Evolutionary conservation across 495 filamentous ascomycete genomes (phyloP).

Genomic region (Penicillium pancosmium): DNA sequence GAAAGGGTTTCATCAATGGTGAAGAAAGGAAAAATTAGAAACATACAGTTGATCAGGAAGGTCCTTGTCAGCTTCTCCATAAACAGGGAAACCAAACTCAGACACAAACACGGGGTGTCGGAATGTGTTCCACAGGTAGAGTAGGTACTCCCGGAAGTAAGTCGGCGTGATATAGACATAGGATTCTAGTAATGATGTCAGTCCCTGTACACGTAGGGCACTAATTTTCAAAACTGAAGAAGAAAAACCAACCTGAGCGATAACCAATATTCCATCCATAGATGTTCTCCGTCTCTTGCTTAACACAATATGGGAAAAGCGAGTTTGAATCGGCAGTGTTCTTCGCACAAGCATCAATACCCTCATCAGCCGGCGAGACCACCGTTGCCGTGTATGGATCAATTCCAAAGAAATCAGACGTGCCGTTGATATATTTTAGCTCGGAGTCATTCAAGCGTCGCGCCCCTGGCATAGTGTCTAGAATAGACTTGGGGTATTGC

Average conservation of each 20-base stretch:
- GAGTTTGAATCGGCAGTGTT: conserved; percentile 29
- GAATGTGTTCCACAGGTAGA: conserved; percentile 49
- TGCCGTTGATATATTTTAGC: conserved; percentile 34
- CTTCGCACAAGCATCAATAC: conserved; percentile 38
- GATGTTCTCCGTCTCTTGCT: conserved; percentile 33
- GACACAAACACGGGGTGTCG: conserved; percentile 36
- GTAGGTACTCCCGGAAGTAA: conserved; percentile 45
- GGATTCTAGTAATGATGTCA: conserved; percentile 10
- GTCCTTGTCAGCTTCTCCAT: conserved; percentile 31
- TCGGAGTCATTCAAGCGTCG: conserved; percentile 36
- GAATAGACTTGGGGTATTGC: conserved; percentile 39
- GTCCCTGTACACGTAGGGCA: neutral
- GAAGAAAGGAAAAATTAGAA: neutral
- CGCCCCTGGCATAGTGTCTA: conserved; percentile 31
- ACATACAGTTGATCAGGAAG: conserved; percentile 34
- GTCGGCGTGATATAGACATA: conserved; percentile 48
- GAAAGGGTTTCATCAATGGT: too few relatives aligned
- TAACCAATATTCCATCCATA: conserved; percentile 49
- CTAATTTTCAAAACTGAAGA: neutral
- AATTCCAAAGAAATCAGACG: conserved; percentile 48
- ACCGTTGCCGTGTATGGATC: conserved; percentile 51
- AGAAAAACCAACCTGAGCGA: conserved; percentile 21
- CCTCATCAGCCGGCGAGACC: conserved; percentile 37
- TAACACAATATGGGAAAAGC: conserved; percentile 44
- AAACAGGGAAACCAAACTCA: conserved; percentile 46